These are phyloP conservation scores for Rhizophagus clarus DNA, from an alignment of 192 early-diverging fungal species.

Conservation along the genomic window DNA sequence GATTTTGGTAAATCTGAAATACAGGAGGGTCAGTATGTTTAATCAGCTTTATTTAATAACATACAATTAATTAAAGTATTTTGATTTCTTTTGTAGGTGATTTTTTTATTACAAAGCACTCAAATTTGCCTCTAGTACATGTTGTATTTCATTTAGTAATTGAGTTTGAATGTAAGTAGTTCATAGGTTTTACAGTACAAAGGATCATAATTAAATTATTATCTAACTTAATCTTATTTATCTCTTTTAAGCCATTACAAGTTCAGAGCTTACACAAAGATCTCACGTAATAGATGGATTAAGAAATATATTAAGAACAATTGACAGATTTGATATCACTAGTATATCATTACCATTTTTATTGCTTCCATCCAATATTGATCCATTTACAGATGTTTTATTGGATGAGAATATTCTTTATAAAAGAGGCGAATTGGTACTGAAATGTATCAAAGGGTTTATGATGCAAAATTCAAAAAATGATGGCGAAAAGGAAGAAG, in stretches of 20 bases:
- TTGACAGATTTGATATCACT: conserved; percentile 65
- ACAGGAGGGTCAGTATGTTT: conserved; percentile 52
- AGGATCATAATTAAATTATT: neutral
- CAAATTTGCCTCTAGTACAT: conserved; percentile 72
- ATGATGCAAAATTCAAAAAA: conserved; percentile 58
- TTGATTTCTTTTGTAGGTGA: conserved; percentile 46
- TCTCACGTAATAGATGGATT: conserved; percentile 48
- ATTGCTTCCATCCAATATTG: conserved; percentile 54
- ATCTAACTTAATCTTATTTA: neutral
- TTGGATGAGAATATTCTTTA: conserved; percentile 45
- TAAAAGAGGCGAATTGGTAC: conserved; percentile 47
- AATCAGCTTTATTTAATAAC: neutral
- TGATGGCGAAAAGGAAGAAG: conserved; percentile 43
- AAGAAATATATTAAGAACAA: conserved; percentile 61
- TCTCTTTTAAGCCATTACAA: conserved; percentile 9
- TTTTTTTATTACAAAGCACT: conserved; percentile 76
- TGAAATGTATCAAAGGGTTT: conserved; percentile 57
- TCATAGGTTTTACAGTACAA: neutral
- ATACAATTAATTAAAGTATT: too few relatives aligned
- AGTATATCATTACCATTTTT: conserved; percentile 66
- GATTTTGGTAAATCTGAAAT: conserved; percentile 43
- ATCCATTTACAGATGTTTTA: conserved; percentile 35
- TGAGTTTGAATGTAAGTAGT: conserved; percentile 49
- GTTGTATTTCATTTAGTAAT: conserved; percentile 77
- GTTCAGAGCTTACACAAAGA: conserved; percentile 10